Evolutionary conservation across 306 rosid species (phyloP).

Genomic region (Quercus alba): DNA sequence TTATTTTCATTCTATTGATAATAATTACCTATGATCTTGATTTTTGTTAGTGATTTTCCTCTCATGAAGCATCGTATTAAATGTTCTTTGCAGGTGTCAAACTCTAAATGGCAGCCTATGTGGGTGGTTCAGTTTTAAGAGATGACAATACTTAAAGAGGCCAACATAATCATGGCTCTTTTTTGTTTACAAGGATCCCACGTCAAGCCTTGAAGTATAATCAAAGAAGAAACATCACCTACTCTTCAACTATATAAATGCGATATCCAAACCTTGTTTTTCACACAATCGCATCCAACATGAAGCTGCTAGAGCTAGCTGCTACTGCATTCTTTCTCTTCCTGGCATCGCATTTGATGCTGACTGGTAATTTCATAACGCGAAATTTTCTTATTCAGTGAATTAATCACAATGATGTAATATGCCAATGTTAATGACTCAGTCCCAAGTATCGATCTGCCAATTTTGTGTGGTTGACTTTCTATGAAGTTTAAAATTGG

Average conservation of each 20-base stretch:
- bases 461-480: too few relatives aligned
- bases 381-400: not conserved
- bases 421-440: too few relatives aligned
- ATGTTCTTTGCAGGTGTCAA: slow-evolving; percentile 18
- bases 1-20: not conserved
- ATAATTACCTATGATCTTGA: not conserved
- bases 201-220: slow-evolving; percentile 57
- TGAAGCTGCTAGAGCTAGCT: slow-evolving; percentile 33
- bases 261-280: slow-evolving; percentile 9
- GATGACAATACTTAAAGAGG: slow-evolving; percentile 19
- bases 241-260: slow-evolving; percentile 5
- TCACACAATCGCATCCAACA: slow-evolving; percentile 27
- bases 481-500: too few relatives aligned
- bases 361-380: slow-evolving; percentile 39
- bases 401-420: too few relatives aligned
- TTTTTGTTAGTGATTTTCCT: not conserved
- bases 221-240: slow-evolving; percentile 33
- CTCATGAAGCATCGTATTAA: not conserved
- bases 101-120: not conserved
- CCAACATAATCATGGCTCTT: not conserved
- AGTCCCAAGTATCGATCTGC: too few relatives aligned
- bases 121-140: slow-evolving; percentile 23
- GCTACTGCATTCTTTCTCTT: slow-evolving; percentile 26
- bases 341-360: slow-evolving; percentile 29
- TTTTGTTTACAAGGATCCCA: slow-evolving; percentile 43